A percentile compares a stretch with the other conserved stretches of the same genome.
phyloP scores from a whole-genome alignment of 2,329 filamentous ascomycete genomes.

The Fusarium pseudocircinatum region DNA sequence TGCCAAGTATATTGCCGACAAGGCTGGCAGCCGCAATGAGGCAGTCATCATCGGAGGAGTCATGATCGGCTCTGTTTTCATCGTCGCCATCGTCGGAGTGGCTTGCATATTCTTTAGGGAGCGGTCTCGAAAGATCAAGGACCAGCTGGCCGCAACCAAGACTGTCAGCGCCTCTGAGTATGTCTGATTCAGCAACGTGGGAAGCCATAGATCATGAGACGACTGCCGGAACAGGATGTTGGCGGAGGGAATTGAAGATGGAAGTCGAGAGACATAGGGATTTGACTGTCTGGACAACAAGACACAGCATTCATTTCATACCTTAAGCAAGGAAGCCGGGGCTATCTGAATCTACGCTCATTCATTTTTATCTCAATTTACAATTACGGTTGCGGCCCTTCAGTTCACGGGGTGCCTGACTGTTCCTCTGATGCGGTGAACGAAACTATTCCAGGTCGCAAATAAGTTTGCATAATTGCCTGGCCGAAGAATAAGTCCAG shows the following conservation, averaged over 20 bases:
- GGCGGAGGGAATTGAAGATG: neutral
- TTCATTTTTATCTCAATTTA: neutral
- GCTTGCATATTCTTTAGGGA: slow-evolving; percentile 14
- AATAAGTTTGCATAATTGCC: neutral
- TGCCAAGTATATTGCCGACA: neutral
- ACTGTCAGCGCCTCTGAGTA: neutral
- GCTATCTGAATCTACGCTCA: neutral
- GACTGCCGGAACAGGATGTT: neutral
- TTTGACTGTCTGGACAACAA: neutral
- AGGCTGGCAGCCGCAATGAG: neutral
- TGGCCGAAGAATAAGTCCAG: neutral
- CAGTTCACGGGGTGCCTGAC: neutral
- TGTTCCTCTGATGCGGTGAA: neutral
- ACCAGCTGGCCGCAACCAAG: slow-evolving; percentile 3
- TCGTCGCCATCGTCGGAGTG: slow-evolving; percentile 1
- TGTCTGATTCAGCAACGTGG: neutral
- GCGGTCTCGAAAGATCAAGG: slow-evolving; percentile 2
- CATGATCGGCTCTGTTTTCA: slow-evolving; percentile 11
- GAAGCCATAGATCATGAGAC: neutral
- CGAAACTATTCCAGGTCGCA: neutral
- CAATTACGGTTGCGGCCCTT: neutral
- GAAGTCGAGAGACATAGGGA: neutral
- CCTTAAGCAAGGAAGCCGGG: neutral
- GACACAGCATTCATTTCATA: neutral
- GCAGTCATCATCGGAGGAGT: slow-evolving; percentile 12